Base-by-base conservation (phyloP, 2,329 filamentous ascomycete species). In the Leptographium procerum region DNA sequence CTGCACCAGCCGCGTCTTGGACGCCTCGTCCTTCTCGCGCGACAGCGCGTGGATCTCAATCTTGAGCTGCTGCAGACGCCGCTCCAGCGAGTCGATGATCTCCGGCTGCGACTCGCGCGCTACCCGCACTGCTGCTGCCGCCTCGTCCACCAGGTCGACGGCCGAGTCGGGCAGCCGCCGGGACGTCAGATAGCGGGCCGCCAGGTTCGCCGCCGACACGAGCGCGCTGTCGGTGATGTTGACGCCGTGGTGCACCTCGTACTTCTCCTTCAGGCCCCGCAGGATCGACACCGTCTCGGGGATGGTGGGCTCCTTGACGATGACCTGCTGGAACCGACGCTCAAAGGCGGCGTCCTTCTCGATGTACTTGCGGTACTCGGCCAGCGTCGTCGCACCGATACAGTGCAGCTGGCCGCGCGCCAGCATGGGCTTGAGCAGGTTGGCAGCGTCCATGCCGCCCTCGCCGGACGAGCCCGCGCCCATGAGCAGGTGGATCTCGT, bases 401-500 rank as follows among this genome's bases (percentile, higher is more conserved):
- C 94, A 99, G 79, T 99, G 94, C 60, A 99, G 79, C 71, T 97
- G 92, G 57, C 94, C 94, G 69, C 94, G 86, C 61, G 94, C 94
- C 65, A 99, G 83, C 92, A 97, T 97, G 59, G 94, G 94, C 77
- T 99, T 99, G 63, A 99, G 81, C 66, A 99, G 77, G 71, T 99
- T 99, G 67, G 94, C 94, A 55, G 94, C 94, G 69, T 99, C 94
- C 94, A 99, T 99, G 66, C 94, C 94, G 64, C 94, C 94, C 71
- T 97, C 92, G 59, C 94, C 94, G 57, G 88, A 92, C 43, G 91
- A 86, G 61, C 94, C 94, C 64, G 94, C 94, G 60, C 94, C 94
- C 94, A 99, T 99, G 62, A 99, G 85, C 62, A 99, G 81, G 75
- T 99, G 94, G 64, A 99, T 99, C 72, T 99, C 94, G 72, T 99